Base-by-base conservation (phyloP, 345 rosid species). In the Populus tremula region DNA sequence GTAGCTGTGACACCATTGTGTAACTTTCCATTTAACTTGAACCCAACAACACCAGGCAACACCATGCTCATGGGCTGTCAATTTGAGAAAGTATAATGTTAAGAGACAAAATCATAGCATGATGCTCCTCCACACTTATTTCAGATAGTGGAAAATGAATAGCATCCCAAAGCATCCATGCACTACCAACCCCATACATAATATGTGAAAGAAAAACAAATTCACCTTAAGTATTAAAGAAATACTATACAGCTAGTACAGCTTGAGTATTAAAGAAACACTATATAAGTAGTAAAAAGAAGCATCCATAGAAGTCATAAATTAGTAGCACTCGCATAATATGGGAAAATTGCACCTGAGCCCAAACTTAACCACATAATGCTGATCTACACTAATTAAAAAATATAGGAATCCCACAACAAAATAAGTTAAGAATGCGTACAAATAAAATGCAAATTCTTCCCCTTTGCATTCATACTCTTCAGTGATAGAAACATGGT, bases 1-100 rank as follows among this genome's bases (percentile, higher is more conserved):
- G 98, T 94, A 29, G 98, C 98, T n/a, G 97, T 94, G 71, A 94
- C 94, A 38, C 97, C 98, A 69, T 92, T 80, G 31, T 70, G 68
- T 82, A 94, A 74, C 77, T 85, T 90, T 67, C 94, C 96, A 35
- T 83, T 83, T 75, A 94, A 86, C 80, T 91, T 91, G 84, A 92
- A 92, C 29, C 98, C 97, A 78, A 91, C 94, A 43, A 94, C 96
- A 50, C 96, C 97, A 54, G 95, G 97, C 86, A 94, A 86, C 29
- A 94, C 97, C 98, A 94, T 94, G 88, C 98, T 94, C 97, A 94
- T 91, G 12, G 94, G 90, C 94, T 94, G 83, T 81, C 73, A 76
- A 79, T 14, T 78, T 84, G 76, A 79, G 73, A 27, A 79, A 82
- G 33, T 29, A 75, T 31, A 63, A 63, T 49, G 56, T 39, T 82